Base-by-base conservation (phyloP, 805 yeast genomes). In the Saccharomyces kudriavzevii region DNA sequence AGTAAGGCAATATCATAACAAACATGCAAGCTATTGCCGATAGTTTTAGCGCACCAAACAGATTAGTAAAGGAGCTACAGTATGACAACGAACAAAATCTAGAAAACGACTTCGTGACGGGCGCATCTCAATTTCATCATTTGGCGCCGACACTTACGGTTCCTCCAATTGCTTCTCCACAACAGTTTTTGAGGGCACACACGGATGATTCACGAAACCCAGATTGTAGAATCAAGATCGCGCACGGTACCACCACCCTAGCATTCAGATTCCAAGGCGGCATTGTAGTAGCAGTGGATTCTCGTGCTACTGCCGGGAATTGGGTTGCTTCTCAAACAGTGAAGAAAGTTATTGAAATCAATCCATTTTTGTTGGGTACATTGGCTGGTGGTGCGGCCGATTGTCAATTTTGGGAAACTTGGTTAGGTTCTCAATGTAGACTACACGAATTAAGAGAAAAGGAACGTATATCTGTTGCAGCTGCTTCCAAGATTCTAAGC, bases 301-400 rank as follows among this genome's bases (percentile, higher is more conserved):
- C 97, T 46, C 83, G 99, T 72, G 99, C 99, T 55, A 87, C 98
- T 8, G 96, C 96, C 2, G 99, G 99, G 48, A 84, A 87, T 65
- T 92, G 97, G 97, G 86, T 94, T 63, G 98, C 97, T 22, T 90
- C 97, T 14, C 97, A 91, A 70, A 90, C 97, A 2, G 99, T 94
- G 58, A 92, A 92, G 73, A 94, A 94, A 73, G 99, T 94, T 53
- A 90, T 94, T 65, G 92, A 92, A 72, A 94, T 94, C 74, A 94
- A 94, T 72, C 97, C 97, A 52, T 87, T 88, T 70, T 74, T 94
- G 59, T 78, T 94, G 63, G 99, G 99, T 60, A 94, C 99, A 22
- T 84, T 94, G 97, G 99, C 99, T 31, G 99, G 99, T 74, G 98
- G 98, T 76, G 99, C 99, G 49, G 98, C 98, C 30, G 99, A 94